These are phyloP conservation scores for Tulasnella calospora DNA, from an alignment of 768 basidiomycete species.

Conservation along the genomic window DNA sequence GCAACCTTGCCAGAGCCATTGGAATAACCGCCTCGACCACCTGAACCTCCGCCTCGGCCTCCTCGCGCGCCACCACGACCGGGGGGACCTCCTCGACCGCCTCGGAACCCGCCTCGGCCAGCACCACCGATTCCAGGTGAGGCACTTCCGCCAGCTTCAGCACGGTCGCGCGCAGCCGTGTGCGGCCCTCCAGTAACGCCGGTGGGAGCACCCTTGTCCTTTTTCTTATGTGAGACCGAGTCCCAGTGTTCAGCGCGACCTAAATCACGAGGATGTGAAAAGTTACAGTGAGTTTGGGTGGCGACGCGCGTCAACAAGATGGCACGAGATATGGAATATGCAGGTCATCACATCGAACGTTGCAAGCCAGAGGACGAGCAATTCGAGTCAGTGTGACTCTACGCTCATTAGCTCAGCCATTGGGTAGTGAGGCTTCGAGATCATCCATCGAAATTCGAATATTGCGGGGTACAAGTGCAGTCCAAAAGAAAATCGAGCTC, in stretches of 20 bases:
- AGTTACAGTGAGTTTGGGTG: slow-evolving; percentile 1
- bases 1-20: slow-evolving; percentile 35
- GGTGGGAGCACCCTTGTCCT: slow-evolving; percentile 43
- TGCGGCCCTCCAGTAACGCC: slow-evolving; percentile 46
- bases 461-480: neutral
- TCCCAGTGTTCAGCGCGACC: slow-evolving; percentile 77
- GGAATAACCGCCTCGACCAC: slow-evolving; percentile 43
- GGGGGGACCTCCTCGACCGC: slow-evolving; percentile 46
- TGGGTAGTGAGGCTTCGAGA: neutral
- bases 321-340: neutral
- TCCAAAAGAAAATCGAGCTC: slow-evolving; percentile 26
- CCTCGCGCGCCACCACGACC: slow-evolving; percentile 42
- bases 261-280: slow-evolving; percentile 34
- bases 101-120: slow-evolving; percentile 52
- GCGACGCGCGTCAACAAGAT: slow-evolving; percentile 10
- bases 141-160: slow-evolving; percentile 11
- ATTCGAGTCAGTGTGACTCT: slow-evolving; percentile 26
- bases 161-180: slow-evolving; percentile 34
- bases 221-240: slow-evolving; percentile 80
- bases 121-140: slow-evolving; percentile 30
- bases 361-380: slow-evolving; percentile 25
- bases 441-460: neutral
- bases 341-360: neutral
- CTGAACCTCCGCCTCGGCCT: slow-evolving; percentile 56
- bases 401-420: neutral